These are phyloP conservation scores for Trichosporon asahii DNA, from an alignment of 1,284 basidiomycete genomes.

Conservation along the genomic window DNA sequence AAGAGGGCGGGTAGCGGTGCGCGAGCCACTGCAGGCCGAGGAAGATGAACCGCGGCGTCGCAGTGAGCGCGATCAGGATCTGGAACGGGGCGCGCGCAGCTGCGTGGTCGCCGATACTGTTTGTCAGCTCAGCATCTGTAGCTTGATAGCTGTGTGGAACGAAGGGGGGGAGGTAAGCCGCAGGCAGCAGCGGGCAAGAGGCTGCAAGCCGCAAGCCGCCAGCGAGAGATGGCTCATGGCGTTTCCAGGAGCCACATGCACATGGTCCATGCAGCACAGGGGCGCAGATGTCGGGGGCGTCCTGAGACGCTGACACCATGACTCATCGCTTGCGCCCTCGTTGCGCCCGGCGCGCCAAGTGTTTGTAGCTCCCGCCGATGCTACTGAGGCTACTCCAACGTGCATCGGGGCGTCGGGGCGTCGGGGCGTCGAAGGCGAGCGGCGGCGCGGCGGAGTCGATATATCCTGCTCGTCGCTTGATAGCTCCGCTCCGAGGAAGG, in stretches of 20 bases:
- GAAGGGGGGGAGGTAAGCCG: not conserved
- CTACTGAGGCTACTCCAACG: not conserved
- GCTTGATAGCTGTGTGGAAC: not conserved
- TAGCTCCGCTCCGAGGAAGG: too few species aligned
- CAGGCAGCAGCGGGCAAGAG: not conserved
- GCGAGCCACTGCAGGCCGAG: slow-evolving; percentile 70
- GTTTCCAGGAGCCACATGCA: not conserved
- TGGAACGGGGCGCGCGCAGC: slow-evolving; percentile 87
- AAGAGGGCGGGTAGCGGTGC: slow-evolving; percentile 43
- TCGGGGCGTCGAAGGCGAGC: too few species aligned
- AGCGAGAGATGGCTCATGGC: not conserved
- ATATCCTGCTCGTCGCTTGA: too few species aligned
- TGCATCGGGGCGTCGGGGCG: too few species aligned
- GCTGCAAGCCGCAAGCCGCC: too few species aligned
- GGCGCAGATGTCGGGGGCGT: too few species aligned
- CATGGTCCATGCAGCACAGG: not conserved
- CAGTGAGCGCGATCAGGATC: slow-evolving; percentile 79
- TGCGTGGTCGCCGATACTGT: slow-evolving; percentile 85
- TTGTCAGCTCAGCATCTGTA: not conserved
- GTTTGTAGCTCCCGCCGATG: too few species aligned
- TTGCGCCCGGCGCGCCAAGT: not conserved
- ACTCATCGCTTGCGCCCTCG: not conserved
- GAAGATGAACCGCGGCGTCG: slow-evolving; percentile 77
- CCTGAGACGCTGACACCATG: not conserved
- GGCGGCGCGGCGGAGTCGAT: too few species aligned